A percentile compares a stretch with the other conserved stretches of the same genome.
Evolutionary conservation across 1,139 yeast species (phyloP).

Genomic region (Citeromyces hawaiiensis): DNA sequence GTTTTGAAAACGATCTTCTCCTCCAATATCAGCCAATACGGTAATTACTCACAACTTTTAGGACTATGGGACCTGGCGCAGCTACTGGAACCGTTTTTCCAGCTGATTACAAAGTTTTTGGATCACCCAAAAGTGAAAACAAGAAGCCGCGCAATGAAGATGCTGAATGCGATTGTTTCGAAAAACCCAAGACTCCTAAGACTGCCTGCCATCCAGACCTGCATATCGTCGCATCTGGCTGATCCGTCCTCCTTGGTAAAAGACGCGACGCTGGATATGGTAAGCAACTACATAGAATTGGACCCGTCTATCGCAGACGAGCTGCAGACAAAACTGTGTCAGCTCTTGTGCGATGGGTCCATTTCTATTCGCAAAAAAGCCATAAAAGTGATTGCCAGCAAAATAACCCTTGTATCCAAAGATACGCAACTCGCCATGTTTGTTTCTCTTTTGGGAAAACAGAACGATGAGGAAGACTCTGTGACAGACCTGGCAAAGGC

Average conservation of each 20-base stretch:
- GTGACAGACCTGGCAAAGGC: not conserved
- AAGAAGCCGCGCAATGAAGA: conserved; percentile 52
- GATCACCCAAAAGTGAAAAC: conserved; percentile 44
- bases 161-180: conserved; percentile 35
- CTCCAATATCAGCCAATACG: not conserved
- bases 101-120: conserved; percentile 31
- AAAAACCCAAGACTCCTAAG: conserved; percentile 36
- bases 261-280: conserved; percentile 61
- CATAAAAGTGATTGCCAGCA: conserved; percentile 29
- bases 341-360: conserved; percentile 44
- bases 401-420: conserved; percentile 26
- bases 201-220: conserved; percentile 33
- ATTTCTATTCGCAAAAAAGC: conserved; percentile 53
- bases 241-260: conserved; percentile 63
- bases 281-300: conserved; percentile 33
- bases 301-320: conserved; percentile 31
- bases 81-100: conserved; percentile 40
- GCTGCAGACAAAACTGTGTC: conserved; percentile 36
- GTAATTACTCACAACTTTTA: conserved; percentile 10
- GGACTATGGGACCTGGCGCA: conserved; percentile 21
- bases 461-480: not conserved
- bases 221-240: conserved; percentile 35
- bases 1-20: not conserved
- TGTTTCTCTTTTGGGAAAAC: not conserved
- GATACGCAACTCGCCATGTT: conserved; percentile 7